Conservation (phyloP, 2,329 filamentous ascomycete species). For the Colletotrichum tropicale region DNA sequence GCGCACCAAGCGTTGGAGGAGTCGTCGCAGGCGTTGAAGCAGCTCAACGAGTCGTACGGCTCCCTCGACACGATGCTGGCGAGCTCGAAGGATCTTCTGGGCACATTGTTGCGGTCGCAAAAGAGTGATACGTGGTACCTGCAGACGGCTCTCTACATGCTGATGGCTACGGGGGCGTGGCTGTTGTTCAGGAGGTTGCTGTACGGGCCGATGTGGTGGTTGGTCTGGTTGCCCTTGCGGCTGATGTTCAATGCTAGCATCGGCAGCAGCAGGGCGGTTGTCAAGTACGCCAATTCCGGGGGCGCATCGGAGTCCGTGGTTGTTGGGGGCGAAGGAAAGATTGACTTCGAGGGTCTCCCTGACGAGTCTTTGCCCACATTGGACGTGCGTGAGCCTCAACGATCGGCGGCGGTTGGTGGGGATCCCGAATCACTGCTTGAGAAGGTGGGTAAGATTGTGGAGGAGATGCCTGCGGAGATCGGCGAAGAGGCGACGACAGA, state of each 20-base stretch:
- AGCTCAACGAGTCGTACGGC: conserved; percentile 81
- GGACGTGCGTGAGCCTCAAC: conserved; percentile 41
- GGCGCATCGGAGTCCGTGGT: conserved; percentile 21
- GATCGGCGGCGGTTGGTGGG: conserved; percentile 22
- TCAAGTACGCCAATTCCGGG: conserved; percentile 33
- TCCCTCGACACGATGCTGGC: conserved; percentile 79
- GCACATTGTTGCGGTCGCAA: conserved; percentile 80
- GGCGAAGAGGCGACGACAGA: conserved; percentile 1
- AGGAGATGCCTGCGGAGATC: conserved; percentile 21
- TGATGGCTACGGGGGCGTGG: conserved; percentile 81
- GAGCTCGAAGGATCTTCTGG: conserved; percentile 76
- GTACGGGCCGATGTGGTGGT: conserved; percentile 90
- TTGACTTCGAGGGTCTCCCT: conserved; percentile 37
- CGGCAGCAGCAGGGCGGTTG: conserved; percentile 58
- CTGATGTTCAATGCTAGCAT: conserved; percentile 65
- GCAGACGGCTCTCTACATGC: conserved; percentile 84
- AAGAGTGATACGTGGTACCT: conserved; percentile 99
- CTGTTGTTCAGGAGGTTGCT: conserved; percentile 82
- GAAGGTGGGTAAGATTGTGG: conserved; percentile 60
- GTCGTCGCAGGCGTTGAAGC: conserved; percentile 80
- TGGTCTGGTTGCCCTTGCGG: conserved; percentile 83
- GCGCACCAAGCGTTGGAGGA: conserved; percentile 87
- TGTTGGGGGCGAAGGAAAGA: conserved; percentile 29
- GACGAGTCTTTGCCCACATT: conserved; percentile 54
- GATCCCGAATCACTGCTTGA: conserved; percentile 51